Conservation (phyloP, 352 stramenopile genomes). For the Nothophytophthora sp. region DNA sequence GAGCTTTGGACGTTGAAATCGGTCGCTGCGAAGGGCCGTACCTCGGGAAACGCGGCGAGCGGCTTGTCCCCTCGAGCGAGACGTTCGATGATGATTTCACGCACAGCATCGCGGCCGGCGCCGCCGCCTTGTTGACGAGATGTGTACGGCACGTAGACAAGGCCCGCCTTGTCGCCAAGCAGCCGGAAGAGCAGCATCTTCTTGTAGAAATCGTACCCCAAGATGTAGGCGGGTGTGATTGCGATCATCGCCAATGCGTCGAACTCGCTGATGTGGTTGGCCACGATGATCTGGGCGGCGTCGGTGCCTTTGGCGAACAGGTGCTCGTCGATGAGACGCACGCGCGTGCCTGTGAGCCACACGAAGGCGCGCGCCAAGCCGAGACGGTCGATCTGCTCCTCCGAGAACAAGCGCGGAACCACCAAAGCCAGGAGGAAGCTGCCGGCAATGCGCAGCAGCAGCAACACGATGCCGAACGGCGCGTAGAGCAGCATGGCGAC, state of each 20-base stretch:
- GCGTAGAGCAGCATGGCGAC: conserved; percentile 60
- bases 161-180: conserved; percentile 56
- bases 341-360: conserved; percentile 47
- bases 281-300: conserved; percentile 50
- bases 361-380: conserved; percentile 41
- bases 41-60: conserved; percentile 62
- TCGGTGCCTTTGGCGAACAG: conserved; percentile 25
- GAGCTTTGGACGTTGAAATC: too few relatives aligned
- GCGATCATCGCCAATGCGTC: conserved; percentile 58
- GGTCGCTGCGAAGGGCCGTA: too few relatives aligned
- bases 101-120: conserved; percentile 47
- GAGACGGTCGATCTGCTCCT: conserved; percentile 45
- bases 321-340: conserved; percentile 40
- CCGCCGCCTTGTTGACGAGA: conserved; percentile 58
- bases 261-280: conserved; percentile 82
- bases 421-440: conserved; percentile 48
- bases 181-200: conserved; percentile 73
- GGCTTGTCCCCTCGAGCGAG: conserved; percentile 51
- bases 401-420: conserved; percentile 41
- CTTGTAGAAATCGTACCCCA: conserved; percentile 88
- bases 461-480: conserved; percentile 49
- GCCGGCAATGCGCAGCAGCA: conserved; percentile 38
- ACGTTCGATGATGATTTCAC: conserved; percentile 65
- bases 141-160: conserved; percentile 72
- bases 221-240: conserved; percentile 50